Base-by-base conservation (phyloP, 2,329 filamentous ascomycete species). In the Aspergillus pseudoviridinutans region DNA sequence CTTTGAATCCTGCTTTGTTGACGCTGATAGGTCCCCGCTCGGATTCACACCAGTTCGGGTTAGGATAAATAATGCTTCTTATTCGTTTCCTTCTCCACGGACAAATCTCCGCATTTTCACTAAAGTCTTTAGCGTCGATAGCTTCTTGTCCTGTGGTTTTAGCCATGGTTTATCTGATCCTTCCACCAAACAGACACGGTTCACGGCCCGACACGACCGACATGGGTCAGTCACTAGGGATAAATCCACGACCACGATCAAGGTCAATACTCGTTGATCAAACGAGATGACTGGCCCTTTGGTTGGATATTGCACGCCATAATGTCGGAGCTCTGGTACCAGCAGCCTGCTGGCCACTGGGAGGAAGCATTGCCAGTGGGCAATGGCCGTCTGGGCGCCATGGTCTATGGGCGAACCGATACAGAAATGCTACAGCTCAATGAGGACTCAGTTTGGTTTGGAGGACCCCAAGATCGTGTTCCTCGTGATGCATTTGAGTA, bases 361-460 rank as follows among this genome's bases (percentile, higher is more conserved):
- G 67, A 73, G 52, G 68, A 76, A 57, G 75, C 77, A 27, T 67
- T 82, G 1, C 79, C 79, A 1, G 69, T 82, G 51, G 79, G 80
- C 9, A 82, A 82, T 62, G 80, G 80, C 24, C 73, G 79, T 50
- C 65, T 78, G 1, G 76, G 76, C 4, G 73, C 69, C 14, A 80
- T 81, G 78, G 66, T 80, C 9, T 77, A 79, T 64, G 78, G 79
- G 27, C 71, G 75, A 25, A 75, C 76, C 4, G 63, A 68, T 29
- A 77, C 70, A 3, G 79, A 82, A 58, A 66, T 76, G 14, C 64
- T 81, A 3, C 74, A 76, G 49, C 66, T 82, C 28, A 82, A 81
- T 51, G 79, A 81, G 60, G 77, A 81, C 58, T 79, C 76, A 2
- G 72, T 79, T 2, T 79, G 76, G 76, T 79, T 78, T 64, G 78